A percentile compares a stretch with the other conserved stretches of the same genome.
These are phyloP conservation scores for Daldinia loculata DNA, from an alignment of 495 filamentous ascomycete genomes.

Conservation along the genomic window DNA sequence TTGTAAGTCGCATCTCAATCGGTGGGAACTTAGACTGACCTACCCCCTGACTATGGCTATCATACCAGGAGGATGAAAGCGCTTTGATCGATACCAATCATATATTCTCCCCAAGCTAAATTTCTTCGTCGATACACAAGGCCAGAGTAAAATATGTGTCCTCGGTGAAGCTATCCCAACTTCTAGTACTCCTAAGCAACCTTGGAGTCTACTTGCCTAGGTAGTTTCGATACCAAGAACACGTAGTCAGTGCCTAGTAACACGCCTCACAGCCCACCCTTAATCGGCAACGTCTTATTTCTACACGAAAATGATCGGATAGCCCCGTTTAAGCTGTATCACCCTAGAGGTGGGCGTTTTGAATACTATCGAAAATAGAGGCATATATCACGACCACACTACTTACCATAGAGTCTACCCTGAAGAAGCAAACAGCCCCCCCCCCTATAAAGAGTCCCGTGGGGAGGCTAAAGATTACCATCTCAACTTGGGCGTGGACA, in stretches of 20 bases:
- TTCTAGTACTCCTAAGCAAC: too few species aligned
- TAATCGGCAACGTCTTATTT: not conserved
- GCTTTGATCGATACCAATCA: not conserved
- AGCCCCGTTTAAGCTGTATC: not conserved
- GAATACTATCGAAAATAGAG: too few species aligned
- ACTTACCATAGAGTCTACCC: not conserved
- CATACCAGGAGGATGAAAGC: not conserved
- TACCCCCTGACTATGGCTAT: not conserved
- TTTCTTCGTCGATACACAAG: not conserved
- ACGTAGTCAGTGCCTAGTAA: not conserved
- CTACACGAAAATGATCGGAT: not conserved
- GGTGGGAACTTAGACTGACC: not conserved
- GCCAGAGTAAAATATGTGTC: too few species aligned
- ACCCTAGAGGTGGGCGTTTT: too few species aligned
- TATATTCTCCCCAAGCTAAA: too few species aligned
- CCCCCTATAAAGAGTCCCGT: not conserved
- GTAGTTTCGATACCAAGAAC: not conserved
- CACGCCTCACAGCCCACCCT: not conserved
- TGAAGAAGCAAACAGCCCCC: not conserved
- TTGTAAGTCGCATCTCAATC: not conserved
- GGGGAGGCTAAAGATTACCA: not conserved
- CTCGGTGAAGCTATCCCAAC: too few species aligned
- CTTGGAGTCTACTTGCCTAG: too few species aligned
- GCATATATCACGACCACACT: not conserved
- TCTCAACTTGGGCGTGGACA: not conserved